Conservation (phyloP, 768 basidiomycete species). For the Pulveroboletus sp. region DNA sequence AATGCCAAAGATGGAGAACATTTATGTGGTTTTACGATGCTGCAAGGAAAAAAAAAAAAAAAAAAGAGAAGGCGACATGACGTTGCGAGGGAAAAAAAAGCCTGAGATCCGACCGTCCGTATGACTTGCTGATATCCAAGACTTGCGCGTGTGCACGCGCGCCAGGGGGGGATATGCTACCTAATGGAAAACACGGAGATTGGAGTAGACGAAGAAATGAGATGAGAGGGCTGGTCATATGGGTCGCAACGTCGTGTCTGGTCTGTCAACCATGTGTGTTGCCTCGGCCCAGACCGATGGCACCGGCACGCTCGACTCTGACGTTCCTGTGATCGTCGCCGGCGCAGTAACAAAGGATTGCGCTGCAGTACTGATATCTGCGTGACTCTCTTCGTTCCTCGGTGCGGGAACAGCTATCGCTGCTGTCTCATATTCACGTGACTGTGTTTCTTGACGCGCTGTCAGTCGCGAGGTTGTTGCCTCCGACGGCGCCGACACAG, state of each 20-base stretch:
- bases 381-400: constrained; percentile 37
- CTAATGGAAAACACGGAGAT: neutral
- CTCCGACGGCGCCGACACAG: constrained; percentile 24
- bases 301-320: constrained; percentile 46
- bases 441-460: constrained; percentile 10
- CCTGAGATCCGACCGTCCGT: constrained; percentile 10
- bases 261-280: constrained; percentile 41
- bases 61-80: neutral
- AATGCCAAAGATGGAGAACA: no score
- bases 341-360: constrained; percentile 67
- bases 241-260: constrained; percentile 36
- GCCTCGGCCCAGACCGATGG: constrained; percentile 46
- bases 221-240: constrained; percentile 24
- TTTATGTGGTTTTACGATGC: constrained; percentile 9
- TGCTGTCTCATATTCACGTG: constrained; percentile 5
- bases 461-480: constrained; percentile 23
- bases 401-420: constrained; percentile 24
- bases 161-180: no score
- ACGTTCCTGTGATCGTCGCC: constrained; percentile 51
- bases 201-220: neutral
- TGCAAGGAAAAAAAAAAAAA: neutral
- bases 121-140: constrained; percentile 8
- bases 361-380: constrained; percentile 65
- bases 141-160: neutral
- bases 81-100: neutral